phyloP scores from a whole-genome alignment of 2,329 filamentous ascomycete species.

The Xylaria polymorpha region DNA sequence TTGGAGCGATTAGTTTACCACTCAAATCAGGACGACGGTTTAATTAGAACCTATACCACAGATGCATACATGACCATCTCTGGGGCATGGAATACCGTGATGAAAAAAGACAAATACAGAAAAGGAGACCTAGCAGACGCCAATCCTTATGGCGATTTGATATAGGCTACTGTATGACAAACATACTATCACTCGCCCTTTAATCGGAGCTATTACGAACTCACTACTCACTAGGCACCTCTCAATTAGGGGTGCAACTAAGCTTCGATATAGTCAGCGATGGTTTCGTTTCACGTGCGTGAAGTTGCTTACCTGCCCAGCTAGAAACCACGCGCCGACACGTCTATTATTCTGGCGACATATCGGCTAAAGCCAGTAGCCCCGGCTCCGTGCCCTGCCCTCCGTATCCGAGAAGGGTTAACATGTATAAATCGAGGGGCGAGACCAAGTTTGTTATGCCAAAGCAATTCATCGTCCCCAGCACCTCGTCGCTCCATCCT shows the following conservation, averaged over 20 bases:
- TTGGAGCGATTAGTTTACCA: not conserved
- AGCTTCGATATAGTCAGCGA: conserved; percentile 25
- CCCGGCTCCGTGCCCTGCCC: conserved; percentile 21
- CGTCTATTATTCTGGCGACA: conserved; percentile 50
- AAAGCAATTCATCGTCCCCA: not conserved
- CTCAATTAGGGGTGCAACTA: not conserved
- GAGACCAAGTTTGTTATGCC: not conserved
- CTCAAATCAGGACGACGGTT: not conserved
- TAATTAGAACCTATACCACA: not conserved
- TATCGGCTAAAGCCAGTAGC: conserved; percentile 47
- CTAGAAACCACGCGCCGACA: conserved; percentile 45
- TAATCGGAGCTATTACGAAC: not conserved
- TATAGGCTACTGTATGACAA: not conserved
- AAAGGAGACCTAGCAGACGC: not conserved
- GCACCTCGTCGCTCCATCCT: not conserved
- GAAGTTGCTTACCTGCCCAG: conserved; percentile 32
- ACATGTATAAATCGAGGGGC: not conserved
- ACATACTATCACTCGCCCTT: not conserved
- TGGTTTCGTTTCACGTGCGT: not conserved
- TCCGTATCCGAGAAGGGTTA: not conserved
- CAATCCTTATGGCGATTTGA: conserved; percentile 7
- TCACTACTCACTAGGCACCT: not conserved
- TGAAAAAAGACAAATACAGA: not conserved
- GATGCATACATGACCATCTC: not conserved
- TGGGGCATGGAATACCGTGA: not conserved